Evolutionary conservation across 345 rosid species (phyloP), one percentile per base, ranked within the genome.

Genomic region (Boechera divaricarpa): DNA sequence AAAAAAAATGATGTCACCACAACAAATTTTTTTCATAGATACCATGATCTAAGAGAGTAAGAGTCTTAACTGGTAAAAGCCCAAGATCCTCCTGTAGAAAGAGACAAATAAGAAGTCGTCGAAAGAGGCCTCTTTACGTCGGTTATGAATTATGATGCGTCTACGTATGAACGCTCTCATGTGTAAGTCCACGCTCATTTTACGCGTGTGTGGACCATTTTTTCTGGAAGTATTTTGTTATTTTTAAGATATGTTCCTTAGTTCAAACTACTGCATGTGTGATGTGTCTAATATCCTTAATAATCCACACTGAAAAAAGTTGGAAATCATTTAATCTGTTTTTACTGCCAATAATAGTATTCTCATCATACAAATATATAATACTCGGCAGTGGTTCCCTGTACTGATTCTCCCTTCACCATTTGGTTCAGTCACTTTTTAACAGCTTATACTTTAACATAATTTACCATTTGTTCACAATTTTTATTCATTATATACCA

Each of bases 31-130:
- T 31, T 15, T 67, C 10, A 38, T 21, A 67, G 49, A 68, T 24
- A 41, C 12, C 56, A 24, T 42, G 16, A 73, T 63, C 32, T 13
- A 42, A 64, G 42, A 61, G 61, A 51, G 38, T 72, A 51, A 10
- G 41, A 36, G 36, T 15, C 39, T 9, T 51, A 31, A 38, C 53
- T 51, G 35, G 44, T 41, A 8, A 45, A 29, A 45, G 42, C 48
- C 18, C 2, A 24, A 61, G 11, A 48, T 42, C 38, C 47, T 63
- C 26, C 38, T 6, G 16, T 53, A 36, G 45, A 65, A 32, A 47
- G 0, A 32, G 68, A 59, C 68, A 68, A 68, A 75, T 29, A 39
- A 67, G 68, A 60, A 75, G 79, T 68, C 79, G 10, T 51, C 55
- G 69, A 75, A 68, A 59, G 68, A 67, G 61, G 74, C 68, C 11